Evolutionary conservation across 352 stramenopile species (phyloP), one percentile per base, ranked within the genome.

Genomic region (Phytophthora macrochlamydospora): DNA sequence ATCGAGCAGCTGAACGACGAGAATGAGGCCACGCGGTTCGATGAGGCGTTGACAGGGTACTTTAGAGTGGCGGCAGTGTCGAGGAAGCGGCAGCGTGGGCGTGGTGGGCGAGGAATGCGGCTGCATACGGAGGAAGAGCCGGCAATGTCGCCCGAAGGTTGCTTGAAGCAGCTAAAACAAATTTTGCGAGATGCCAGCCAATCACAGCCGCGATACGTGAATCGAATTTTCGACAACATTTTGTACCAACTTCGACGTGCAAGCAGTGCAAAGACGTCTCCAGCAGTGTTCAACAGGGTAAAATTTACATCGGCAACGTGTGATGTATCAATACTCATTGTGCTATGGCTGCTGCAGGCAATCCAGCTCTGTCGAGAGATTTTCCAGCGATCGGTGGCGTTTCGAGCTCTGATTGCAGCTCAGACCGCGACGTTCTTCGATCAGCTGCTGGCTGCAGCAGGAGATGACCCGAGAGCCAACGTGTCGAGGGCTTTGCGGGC

Each of bases 351-450:
- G 40, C 50, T 50, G 44, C 51, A 84, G 69, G 56, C 52, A 2
- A 11, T 90, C 9, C 40, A 37, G 48, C 54, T 92, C 1, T 83
- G 78, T 53, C 48, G 40, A 11, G 82, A 87, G 68, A 62, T 93
- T 33, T 93, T 93, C 59, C 67, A 73, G 49, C 77, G 83, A 8
- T 90, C 83, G 7, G 62, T 70, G 30, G 72, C 43, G 4, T 89
- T 91, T 44, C 83, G 85, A 38, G 62, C 69, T 43, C 67, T 83
- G 1, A 62, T 93, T 30, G 60, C 74, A 4, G 63, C 52, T 1
- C 79, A 91, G 7, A 68, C 74, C 0, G 62, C 70, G 0, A 62
- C 62, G 1, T 85, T 93, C 46, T 90, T 78, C 43, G 69, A 80
- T 18, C 60, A 69, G n/a, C 45, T 91, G 51, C 59, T 93, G 0